A percentile compares a stretch with the other conserved stretches of the same genome.
Evolutionary conservation across 73 alveolate genomes (phyloP).

Genomic region (Paramecium caudatum): DNA sequence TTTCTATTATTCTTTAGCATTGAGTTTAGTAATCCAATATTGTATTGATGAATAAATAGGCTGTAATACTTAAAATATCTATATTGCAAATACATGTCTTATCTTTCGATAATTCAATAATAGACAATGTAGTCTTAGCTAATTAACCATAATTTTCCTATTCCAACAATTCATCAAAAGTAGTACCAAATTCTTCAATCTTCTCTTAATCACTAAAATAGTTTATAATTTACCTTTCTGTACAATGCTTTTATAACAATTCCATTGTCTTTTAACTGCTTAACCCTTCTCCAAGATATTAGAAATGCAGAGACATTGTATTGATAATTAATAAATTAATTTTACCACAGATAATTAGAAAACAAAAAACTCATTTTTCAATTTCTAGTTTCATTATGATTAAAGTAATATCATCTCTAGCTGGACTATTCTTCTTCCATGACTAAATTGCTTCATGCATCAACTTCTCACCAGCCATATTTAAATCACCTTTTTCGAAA

Average conservation of each 20-base stretch:
- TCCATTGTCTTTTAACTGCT: conserved; percentile 36
- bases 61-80: neutral
- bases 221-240: neutral
- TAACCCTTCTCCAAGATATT: conserved; percentile 40
- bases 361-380: too few relatives aligned
- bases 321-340: conserved; percentile 28
- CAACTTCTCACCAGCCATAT: conserved; percentile 13
- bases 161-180: conserved; percentile 40
- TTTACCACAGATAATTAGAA: conserved; percentile 32
- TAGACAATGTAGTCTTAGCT: neutral
- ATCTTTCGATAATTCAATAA: conserved; percentile 14
- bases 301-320: conserved; percentile 43
- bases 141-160: neutral
- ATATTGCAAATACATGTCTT: conserved; percentile 7
- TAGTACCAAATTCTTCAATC: conserved; percentile 19
- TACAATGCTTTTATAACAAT: conserved; percentile 46
- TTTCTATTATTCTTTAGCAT: neutral
- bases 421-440: conserved; percentile 54
- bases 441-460: neutral
- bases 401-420: conserved; percentile 58
- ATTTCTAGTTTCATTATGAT: conserved; percentile 10
- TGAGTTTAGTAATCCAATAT: conserved; percentile 51
- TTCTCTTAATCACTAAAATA: neutral
- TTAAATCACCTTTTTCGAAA: neutral
- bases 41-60: conserved; percentile 21